Base-by-base conservation (phyloP, 371 early-diverging fungal genomes). In the Phascolomyces articulosus region DNA sequence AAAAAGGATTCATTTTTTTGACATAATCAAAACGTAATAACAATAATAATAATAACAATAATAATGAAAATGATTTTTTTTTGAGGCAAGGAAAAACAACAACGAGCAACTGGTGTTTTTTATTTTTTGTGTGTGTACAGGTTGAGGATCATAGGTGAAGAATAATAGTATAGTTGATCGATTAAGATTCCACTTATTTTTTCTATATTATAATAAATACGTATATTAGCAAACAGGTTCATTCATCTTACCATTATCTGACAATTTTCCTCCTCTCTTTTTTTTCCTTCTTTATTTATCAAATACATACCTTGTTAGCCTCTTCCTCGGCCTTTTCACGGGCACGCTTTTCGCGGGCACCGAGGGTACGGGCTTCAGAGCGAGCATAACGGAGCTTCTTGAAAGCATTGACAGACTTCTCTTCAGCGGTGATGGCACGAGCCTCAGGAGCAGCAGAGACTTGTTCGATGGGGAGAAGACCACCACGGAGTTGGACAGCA, bases 381-480 rank as follows among this genome's bases (percentile, higher is more conserved):
- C 93, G 93, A 72, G 95, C 95, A 80, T 90, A 90, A 85, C 96
- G 94, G 78, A 96, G 93, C 73, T 90, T 88, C 76, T 84, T 85
- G 90, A 85, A 98, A 63, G 96, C 95, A 61, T 82, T 80, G 73
- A 75, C 75, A 68, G 83, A 80, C 87, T 93, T 92, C 86, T 95
- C 95, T 67, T 93, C 92, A 62, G 85, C 91, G 65, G 94, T 86
- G 86, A 95, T 88, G 68, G 89, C 87, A 79, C 95, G 92, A 66
- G 91, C 91, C 73, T 91, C 89, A 80, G 90, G 91, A 65, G 71
- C 79, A 68, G 77, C 72, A 73, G 78, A 78, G 23, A 70, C 80
- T 78, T 92, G 91, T 70, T 82, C 80, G 67, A 96, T 86, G 68
- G 96, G 89, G 71, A 92, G 77, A 74, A 95, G 69, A 62, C 87